Percentiles rank a stretch among this genome's conserved stretches.
Conservation (phyloP, 352 stramenopile genomes). For the Blastocystis sp. region DNA sequence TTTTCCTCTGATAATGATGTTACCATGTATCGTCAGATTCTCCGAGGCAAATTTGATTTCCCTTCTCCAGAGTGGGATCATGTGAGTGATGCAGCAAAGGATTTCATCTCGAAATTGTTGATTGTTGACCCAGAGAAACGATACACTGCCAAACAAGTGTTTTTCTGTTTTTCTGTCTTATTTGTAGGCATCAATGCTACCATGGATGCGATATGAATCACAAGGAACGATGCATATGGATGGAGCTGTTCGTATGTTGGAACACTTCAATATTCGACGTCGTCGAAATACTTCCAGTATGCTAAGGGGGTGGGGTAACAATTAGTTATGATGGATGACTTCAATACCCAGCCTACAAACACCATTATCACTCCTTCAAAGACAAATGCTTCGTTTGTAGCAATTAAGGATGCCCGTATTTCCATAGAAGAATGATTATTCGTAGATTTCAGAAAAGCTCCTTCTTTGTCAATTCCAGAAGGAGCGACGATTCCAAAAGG, state of each 20-base stretch:
- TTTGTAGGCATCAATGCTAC: constrained; percentile 48
- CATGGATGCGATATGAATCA: constrained; percentile 62
- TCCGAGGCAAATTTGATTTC: constrained; percentile 77
- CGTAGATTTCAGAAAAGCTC: constrained; percentile 52
- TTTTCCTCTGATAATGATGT: constrained; percentile 86
- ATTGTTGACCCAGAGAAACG: constrained; percentile 75
- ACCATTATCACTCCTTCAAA: neutral
- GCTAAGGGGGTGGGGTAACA: neutral
- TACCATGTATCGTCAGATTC: constrained; percentile 80
- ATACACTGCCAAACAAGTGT: constrained; percentile 64
- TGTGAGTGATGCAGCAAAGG: constrained; percentile 78
- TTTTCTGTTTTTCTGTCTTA: neutral
- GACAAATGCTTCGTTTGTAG: neutral
- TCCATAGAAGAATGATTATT: neutral
- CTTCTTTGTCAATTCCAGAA: constrained; percentile 41
- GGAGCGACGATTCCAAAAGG: constrained; percentile 18
- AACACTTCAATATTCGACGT: constrained; percentile 60
- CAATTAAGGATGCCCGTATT: constrained; percentile 26
- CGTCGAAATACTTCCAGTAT: constrained; percentile 49
- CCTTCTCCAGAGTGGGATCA: constrained; percentile 80
- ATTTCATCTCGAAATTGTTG: constrained; percentile 78
- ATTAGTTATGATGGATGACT: constrained; percentile 57
- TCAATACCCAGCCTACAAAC: constrained; percentile 14
- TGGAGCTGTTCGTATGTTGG: constrained; percentile 56
- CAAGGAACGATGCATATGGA: constrained; percentile 62